Evolutionary conservation across 371 early-diverging fungal species (phyloP), one percentile per base, ranked within the genome.

Genomic region (Amoeboaphelidium protococcarum): DNA sequence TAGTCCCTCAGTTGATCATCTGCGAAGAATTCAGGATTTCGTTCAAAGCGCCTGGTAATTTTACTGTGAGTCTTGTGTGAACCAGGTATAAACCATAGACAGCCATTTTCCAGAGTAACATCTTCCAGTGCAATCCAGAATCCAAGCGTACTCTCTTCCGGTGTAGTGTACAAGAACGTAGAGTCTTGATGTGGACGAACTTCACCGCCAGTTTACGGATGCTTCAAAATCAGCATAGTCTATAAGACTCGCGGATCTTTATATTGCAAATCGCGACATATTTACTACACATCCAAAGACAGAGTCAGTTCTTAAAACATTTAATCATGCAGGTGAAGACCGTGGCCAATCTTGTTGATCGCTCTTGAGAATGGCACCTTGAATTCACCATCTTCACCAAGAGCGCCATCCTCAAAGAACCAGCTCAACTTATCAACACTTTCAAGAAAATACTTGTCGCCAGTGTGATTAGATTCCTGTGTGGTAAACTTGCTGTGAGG

Each of bases 111-210:
- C 10, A 67, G 59, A 0, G 87, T 87, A 63, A 85, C 84, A 50
- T 91, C 85, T 54, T 91, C 87, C 19, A 89, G 65, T 0, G 90
- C 86, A 56, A 85, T 77, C 92, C 92, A 90, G 51, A 86, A 76
- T 2, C 90, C 91, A 20, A 71, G 61, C 0, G 88, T 87, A 1
- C 80, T 80, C 13, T 85, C 72, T 16, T 69, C 56, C 1, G 88
- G 88, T 22, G 77, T 63, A 0, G 89, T 89, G 59, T 82, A 84
- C 50, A 91, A 61, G 54, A 91, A 91, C 2, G 82, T 76, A 22
- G 83, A 82, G 54, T 91, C 92, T 55, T 84, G 80, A 52, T 82
- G 81, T 23, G 73, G 60, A 1, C 77, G 77, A 1, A 82, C 80
- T 13, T 24, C 25, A 4, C 54, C 54, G 50, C 54, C 54, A 45